These are phyloP conservation scores for Leishmania arabica DNA, from an alignment of 208 protist species.

Conservation along the genomic window DNA sequence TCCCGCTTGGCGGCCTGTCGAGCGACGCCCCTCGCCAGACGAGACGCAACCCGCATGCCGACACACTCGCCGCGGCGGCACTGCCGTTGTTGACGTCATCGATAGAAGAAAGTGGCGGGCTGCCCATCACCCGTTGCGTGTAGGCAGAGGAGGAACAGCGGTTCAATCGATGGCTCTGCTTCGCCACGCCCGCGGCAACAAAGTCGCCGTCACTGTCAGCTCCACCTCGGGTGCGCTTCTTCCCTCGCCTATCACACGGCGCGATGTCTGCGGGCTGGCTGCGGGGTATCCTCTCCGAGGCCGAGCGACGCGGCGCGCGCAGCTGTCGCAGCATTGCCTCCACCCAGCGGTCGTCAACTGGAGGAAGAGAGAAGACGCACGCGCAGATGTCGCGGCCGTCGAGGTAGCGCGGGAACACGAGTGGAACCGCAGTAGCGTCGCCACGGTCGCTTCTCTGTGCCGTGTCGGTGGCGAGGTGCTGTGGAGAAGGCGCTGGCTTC, in stretches of 20 bases:
- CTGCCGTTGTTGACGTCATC: no score
- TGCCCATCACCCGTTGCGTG: not conserved
- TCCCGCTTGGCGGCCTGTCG: not conserved
- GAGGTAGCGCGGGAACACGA: constrained; percentile 11
- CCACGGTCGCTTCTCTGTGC: not conserved
- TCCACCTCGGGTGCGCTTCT: not conserved
- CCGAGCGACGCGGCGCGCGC: not conserved
- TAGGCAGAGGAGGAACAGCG: not conserved
- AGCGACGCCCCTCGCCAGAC: not conserved
- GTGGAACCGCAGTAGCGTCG: not conserved
- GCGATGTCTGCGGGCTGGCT: not conserved
- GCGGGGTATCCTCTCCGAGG: not conserved
- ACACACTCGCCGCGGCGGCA: not conserved
- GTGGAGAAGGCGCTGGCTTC: not conserved
- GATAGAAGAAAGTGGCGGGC: not conserved
- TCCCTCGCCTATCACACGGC: not conserved
- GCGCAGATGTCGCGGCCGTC: constrained; percentile 2
- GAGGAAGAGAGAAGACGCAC: constrained; percentile 4
- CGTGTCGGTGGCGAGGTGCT: not conserved
- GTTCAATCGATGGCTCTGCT: not conserved
- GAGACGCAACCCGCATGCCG: constrained; percentile 5
- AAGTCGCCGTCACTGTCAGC: not conserved
- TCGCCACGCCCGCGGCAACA: not conserved
- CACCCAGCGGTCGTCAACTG: constrained; percentile 6
- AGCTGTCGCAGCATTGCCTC: constrained; percentile 1